Conservation (phyloP, 352 stramenopile genomes). For the Phytophthora kernoviae region DNA sequence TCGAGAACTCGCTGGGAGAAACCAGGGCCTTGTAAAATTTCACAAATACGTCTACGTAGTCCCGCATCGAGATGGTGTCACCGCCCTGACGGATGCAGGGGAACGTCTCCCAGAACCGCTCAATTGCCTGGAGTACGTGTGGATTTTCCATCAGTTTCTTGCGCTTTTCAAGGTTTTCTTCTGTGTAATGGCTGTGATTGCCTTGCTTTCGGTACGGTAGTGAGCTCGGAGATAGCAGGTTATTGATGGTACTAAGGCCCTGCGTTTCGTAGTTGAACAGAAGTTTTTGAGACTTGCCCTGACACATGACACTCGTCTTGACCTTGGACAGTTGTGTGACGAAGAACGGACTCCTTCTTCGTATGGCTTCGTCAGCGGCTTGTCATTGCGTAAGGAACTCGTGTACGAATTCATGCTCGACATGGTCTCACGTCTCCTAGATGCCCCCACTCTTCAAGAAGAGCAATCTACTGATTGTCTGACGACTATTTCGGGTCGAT, state of each 20-base stretch:
- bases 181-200: constrained; percentile 68
- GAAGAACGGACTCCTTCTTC: constrained; percentile 61
- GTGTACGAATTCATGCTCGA: constrained; percentile 46
- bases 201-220: constrained; percentile 80
- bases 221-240: constrained; percentile 18
- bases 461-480: no score
- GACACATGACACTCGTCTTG: constrained; percentile 69
- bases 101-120: constrained; percentile 81
- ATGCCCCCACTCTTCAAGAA: not conserved
- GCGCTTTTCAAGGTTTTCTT: constrained; percentile 66
- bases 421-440: constrained; percentile 22
- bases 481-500: no score
- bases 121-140: constrained; percentile 51
- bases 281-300: constrained; percentile 49
- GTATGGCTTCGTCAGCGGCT: constrained; percentile 23
- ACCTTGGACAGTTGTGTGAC: constrained; percentile 69
- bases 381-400: constrained; percentile 42
- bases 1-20: constrained; percentile 69
- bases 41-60: constrained; percentile 83
- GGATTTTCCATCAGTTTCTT: constrained; percentile 57
- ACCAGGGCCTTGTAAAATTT: constrained; percentile 87
- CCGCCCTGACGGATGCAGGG: constrained; percentile 52
- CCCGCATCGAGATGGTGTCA: constrained; percentile 44
- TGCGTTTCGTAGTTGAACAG: constrained; percentile 55
- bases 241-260: not conserved